Evolutionary conservation across 768 basidiomycete genomes (phyloP).

Genomic region (Suillus fuscotomentosus): DNA sequence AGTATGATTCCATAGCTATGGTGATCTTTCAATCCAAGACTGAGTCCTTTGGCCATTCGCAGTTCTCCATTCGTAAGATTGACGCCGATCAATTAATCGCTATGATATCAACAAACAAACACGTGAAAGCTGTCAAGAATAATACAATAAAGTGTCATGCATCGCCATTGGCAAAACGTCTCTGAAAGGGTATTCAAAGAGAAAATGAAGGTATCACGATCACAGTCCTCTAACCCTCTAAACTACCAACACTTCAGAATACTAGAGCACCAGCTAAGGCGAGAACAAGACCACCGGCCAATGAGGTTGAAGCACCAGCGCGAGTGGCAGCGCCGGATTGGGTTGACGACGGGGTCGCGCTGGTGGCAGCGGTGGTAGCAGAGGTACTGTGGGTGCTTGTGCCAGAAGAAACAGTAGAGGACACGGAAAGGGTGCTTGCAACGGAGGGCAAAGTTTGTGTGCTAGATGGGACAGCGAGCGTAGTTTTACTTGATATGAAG

Average conservation of each 20-base stretch:
- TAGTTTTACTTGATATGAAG: constrained; percentile 8
- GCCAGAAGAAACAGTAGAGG: constrained; percentile 18
- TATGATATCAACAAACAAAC: not conserved
- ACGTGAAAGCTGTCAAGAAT: constrained; percentile 1
- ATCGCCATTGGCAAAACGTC: constrained; percentile 3
- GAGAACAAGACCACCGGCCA: constrained; percentile 19
- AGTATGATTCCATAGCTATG: too few species aligned
- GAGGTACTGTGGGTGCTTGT: not conserved
- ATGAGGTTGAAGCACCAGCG: constrained; percentile 17
- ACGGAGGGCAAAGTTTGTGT: constrained; percentile 14
- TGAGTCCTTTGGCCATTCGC: too few species aligned
- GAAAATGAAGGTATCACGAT: constrained; percentile 3
- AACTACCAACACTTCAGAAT: constrained; percentile 11
- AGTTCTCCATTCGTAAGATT: too few species aligned
- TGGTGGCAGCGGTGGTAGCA: not conserved
- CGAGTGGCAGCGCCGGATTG: constrained; percentile 20
- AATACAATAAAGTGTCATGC: constrained; percentile 20
- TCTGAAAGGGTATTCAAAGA: constrained; percentile 8
- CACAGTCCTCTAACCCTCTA: constrained; percentile 6
- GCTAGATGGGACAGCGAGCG: constrained; percentile 14
- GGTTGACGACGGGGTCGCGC: constrained; percentile 14
- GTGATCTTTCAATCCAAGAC: too few species aligned
- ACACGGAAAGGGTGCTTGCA: constrained; percentile 29
- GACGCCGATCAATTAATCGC: not conserved
- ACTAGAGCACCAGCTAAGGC: constrained; percentile 20